Evolutionary conservation across 2,329 filamentous ascomycete genomes (phyloP).

Genomic region (Colletotrichum sp.): DNA sequence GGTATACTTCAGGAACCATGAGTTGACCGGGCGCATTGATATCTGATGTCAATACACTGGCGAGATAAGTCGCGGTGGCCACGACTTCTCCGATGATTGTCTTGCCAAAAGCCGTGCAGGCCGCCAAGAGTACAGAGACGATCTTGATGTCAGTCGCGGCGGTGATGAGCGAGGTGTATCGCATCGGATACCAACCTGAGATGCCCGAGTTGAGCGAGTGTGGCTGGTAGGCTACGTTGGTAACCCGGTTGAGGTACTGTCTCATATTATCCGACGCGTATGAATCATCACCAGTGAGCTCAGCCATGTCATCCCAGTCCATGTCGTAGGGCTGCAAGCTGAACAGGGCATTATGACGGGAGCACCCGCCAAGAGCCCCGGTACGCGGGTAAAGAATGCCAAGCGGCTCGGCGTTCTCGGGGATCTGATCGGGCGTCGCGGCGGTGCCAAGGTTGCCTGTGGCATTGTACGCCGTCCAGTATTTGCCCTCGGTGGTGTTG

Average conservation of each 20-base stretch:
- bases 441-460: background rate
- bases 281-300: background rate
- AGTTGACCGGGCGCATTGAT: background rate
- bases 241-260: background rate
- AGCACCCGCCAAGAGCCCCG: background rate
- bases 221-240: background rate
- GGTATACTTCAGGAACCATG: background rate
- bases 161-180: background rate
- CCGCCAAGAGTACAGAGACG: background rate
- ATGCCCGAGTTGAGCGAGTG: background rate
- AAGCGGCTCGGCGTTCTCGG: background rate
- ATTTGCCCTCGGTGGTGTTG: background rate
- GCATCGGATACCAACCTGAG: background rate
- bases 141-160: background rate
- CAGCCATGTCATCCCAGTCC: background rate
- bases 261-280: background rate
- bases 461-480: background rate
- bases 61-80: background rate
- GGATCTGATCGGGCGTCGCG: background rate
- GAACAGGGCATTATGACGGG: background rate
- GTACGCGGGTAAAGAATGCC: background rate
- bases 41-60: background rate
- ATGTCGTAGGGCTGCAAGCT: background rate
- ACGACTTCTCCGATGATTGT: background rate
- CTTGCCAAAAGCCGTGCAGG: background rate